Base-by-base conservation (phyloP, 2,329 filamentous ascomycete genomes). In the Aureobasidium sp. region DNA sequence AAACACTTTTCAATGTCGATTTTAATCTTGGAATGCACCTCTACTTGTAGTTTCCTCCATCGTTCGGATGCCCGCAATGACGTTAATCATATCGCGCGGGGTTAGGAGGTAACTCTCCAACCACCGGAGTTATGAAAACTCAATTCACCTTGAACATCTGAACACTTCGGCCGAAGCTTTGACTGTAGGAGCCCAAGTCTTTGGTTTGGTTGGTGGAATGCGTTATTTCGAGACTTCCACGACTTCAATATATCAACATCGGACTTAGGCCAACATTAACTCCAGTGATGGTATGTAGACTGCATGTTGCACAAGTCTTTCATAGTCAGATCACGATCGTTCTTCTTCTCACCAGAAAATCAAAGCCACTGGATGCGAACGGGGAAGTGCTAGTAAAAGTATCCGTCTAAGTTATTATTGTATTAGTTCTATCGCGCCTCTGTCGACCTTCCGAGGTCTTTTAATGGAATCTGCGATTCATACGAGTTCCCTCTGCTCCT, bases 391-490 rank as follows among this genome's bases (percentile, higher is more conserved):
- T 42, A 12, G n/a, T 42, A 12, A 8, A 22, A 22, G 22, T 11
- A 22, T 42, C 5, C n/a, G 5, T 22, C n/a, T 42, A n/a, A 8
- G 17, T 17, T n/a, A n/a, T 6, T 48, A 5, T 2, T 7, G 27
- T 20, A 34, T 17, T n/a, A 12, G 7, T 22, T 6, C 34, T 11
- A 56, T 22, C 36, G 27, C 11, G 20, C n/a, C 1, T 37, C 25
- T 27, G 12, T 27, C 5, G 29, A 4, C n/a, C 29, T 42, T 6
- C 22, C 27, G 2, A 61, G 37, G 27, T 61, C 57, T 7, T 51
- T 51, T 17, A 61, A 29, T 17, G 45, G 45, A 9, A 61, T 25
- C 25, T 61, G 57, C 17, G 57, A 61, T 17, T 61, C 57, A 27
- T 31, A 49, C 4, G 57, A 61, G 14, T 36, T 11, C 17, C 6